These are phyloP conservation scores for Tricholoma sp. DNA, from an alignment of 768 basidiomycete genomes.

Conservation along the genomic window DNA sequence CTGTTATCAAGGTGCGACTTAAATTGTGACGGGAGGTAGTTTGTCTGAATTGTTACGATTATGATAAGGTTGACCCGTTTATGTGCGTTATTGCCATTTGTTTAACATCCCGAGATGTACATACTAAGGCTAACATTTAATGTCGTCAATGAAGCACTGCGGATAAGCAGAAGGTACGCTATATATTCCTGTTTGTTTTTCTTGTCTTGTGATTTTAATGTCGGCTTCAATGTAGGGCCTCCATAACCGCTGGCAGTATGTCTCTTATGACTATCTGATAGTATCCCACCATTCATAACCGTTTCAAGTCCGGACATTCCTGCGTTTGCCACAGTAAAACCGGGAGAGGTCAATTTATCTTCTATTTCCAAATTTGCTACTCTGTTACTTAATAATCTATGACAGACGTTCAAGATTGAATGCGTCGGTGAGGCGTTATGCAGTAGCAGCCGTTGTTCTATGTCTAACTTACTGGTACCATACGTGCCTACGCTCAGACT, in stretches of 20 bases:
- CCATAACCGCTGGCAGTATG: slow-evolving; percentile 75
- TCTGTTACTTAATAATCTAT: neutral
- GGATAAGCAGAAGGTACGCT: slow-evolving; percentile 56
- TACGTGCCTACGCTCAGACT: slow-evolving; percentile 39
- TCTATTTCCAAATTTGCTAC: too few relatives aligned
- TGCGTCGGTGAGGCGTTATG: slow-evolving; percentile 48
- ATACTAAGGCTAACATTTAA: neutral
- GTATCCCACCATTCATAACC: neutral
- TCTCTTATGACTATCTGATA: neutral
- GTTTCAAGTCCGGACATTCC: slow-evolving; percentile 57
- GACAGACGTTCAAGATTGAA: slow-evolving; percentile 63
- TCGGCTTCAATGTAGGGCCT: slow-evolving; percentile 41
- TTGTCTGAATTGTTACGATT: neutral
- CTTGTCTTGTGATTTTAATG: neutral
- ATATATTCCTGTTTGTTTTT: neutral
- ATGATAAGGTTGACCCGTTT: slow-evolving; percentile 60
- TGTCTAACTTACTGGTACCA: neutral
- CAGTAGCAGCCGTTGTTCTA: too few relatives aligned
- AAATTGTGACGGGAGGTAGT: neutral
- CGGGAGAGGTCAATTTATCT: slow-evolving; percentile 39
- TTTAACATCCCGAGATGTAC: neutral
- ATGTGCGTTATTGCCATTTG: slow-evolving; percentile 46
- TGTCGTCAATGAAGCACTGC: slow-evolving; percentile 24
- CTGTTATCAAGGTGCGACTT: slow-evolving; percentile 46
- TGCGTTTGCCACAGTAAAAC: slow-evolving; percentile 55